Percentiles rank a stretch among this genome's conserved stretches.
These are phyloP conservation scores for Cyclotella distinguenda DNA, from an alignment of 108 stramenopile species.

Conservation along the genomic window DNA sequence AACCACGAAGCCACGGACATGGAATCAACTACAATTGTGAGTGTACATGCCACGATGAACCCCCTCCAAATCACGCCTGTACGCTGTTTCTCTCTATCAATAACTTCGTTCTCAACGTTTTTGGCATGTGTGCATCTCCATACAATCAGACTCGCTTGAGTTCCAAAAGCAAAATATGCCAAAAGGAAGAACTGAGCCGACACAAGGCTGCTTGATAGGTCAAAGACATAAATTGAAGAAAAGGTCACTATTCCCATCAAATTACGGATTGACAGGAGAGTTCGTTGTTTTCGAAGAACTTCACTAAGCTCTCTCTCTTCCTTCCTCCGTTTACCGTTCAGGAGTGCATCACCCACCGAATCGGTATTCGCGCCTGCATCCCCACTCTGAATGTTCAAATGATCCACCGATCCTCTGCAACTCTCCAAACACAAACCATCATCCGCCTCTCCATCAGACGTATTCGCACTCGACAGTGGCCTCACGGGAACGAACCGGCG, in stretches of 20 bases:
- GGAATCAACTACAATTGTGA: slow-evolving; percentile 51
- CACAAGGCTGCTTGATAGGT: slow-evolving; percentile 23
- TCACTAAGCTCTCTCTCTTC: slow-evolving; percentile 39
- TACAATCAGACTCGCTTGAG: slow-evolving; percentile 26
- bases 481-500: slow-evolving; percentile 26
- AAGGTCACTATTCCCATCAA: slow-evolving; percentile 23
- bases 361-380: not conserved
- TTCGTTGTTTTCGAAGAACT: slow-evolving; percentile 23
- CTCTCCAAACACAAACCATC: not conserved
- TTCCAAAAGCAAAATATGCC: slow-evolving; percentile 34
- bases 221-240: slow-evolving; percentile 25
- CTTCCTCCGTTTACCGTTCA: slow-evolving; percentile 24
- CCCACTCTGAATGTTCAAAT: slow-evolving; percentile 5
- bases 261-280: slow-evolving; percentile 24
- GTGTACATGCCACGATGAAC: slow-evolving; percentile 33
- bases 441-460: slow-evolving; percentile 23
- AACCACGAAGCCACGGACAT: slow-evolving; percentile 65
- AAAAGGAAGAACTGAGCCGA: slow-evolving; percentile 27
- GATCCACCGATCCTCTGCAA: slow-evolving; percentile 4
- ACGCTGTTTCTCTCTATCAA: slow-evolving; percentile 31
- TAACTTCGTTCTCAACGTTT: slow-evolving; percentile 31
- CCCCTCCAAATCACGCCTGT: slow-evolving; percentile 57
- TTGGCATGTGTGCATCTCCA: slow-evolving; percentile 27
- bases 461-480: slow-evolving; percentile 6
- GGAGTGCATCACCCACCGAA: slow-evolving; percentile 15